phyloP scores from a whole-genome alignment of 768 basidiomycete species.

The Leccinum subtestaceum region DNA sequence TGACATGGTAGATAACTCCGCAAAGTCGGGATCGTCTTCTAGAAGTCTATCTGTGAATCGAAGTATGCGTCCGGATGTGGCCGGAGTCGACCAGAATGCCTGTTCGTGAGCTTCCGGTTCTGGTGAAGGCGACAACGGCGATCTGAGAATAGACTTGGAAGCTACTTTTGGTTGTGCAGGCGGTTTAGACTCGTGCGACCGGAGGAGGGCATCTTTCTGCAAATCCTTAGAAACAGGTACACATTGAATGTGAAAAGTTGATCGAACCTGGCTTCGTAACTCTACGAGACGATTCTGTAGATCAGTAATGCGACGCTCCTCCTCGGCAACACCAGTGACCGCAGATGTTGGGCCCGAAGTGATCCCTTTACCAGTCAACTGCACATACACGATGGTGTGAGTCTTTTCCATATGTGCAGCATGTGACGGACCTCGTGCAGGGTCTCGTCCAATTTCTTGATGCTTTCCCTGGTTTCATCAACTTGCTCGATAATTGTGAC shows the following conservation, averaged over 20 bases:
- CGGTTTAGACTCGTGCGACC: conserved; percentile 18
- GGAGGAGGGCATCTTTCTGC: conserved; percentile 31
- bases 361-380: conserved; percentile 18
- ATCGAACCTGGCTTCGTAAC: conserved; percentile 38
- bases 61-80: conserved; percentile 50
- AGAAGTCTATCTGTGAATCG: conserved; percentile 62
- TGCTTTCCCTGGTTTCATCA: conserved; percentile 35
- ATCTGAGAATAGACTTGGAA: conserved; percentile 14
- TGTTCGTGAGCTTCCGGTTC: conserved; percentile 46
- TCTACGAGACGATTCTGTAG: conserved; percentile 42
- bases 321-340: conserved; percentile 33
- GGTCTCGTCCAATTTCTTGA: conserved; percentile 34
- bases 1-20: conserved; percentile 43
- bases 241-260: neutral
- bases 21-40: conserved; percentile 62
- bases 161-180: conserved; percentile 9
- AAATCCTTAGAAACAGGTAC: neutral
- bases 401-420: conserved; percentile 4
- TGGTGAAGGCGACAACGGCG: conserved; percentile 17
- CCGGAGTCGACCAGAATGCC: conserved; percentile 63
- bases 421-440: conserved; percentile 39
- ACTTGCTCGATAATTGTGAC: conserved; percentile 39
- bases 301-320: conserved; percentile 42
- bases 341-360: conserved; percentile 23
- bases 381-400: neutral